These are phyloP conservation scores for Rhizopogon sp. DNA, from an alignment of 768 basidiomycete genomes.

Conservation along the genomic window DNA sequence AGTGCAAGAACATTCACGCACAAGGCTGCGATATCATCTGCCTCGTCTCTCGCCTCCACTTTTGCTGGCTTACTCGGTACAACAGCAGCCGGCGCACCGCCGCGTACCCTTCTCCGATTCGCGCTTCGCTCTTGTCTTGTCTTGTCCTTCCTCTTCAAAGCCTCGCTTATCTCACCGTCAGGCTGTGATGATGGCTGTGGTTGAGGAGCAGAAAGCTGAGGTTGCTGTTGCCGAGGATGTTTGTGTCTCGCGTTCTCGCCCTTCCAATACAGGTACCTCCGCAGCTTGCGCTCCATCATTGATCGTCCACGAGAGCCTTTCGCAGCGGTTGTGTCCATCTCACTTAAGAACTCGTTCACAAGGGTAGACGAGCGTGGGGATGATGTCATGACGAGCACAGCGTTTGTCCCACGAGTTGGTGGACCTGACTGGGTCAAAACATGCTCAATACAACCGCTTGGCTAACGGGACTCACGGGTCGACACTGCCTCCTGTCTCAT, in stretches of 20 bases:
- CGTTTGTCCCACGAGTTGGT: constrained; percentile 55
- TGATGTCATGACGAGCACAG: constrained; percentile 83
- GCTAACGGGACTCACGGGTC: constrained; percentile 8
- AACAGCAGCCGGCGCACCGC: constrained; percentile 47
- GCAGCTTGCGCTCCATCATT: constrained; percentile 79
- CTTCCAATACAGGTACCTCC: constrained; percentile 81
- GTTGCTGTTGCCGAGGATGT: neutral
- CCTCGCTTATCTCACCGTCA: constrained; percentile 55
- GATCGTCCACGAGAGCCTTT: constrained; percentile 58
- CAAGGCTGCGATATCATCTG: constrained; percentile 51
- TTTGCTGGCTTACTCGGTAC: constrained; percentile 7
- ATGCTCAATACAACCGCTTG: neutral
- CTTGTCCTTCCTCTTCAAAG: constrained; percentile 71
- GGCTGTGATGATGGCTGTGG: constrained; percentile 18
- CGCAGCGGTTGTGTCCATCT: constrained; percentile 50
- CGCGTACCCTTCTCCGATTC: constrained; percentile 71
- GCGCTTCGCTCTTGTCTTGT: constrained; percentile 53
- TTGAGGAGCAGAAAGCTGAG: neutral
- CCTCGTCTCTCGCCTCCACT: constrained; percentile 15
- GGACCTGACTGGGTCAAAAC: neutral
- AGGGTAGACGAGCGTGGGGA: constrained; percentile 71
- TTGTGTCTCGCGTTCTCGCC: constrained; percentile 33
- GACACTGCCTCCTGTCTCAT: constrained; percentile 49
- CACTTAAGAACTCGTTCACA: constrained; percentile 73
- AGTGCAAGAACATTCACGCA: constrained; percentile 27